phyloP scores from a whole-genome alignment of 768 basidiomycete species.

The Trametes cinnabarina region DNA sequence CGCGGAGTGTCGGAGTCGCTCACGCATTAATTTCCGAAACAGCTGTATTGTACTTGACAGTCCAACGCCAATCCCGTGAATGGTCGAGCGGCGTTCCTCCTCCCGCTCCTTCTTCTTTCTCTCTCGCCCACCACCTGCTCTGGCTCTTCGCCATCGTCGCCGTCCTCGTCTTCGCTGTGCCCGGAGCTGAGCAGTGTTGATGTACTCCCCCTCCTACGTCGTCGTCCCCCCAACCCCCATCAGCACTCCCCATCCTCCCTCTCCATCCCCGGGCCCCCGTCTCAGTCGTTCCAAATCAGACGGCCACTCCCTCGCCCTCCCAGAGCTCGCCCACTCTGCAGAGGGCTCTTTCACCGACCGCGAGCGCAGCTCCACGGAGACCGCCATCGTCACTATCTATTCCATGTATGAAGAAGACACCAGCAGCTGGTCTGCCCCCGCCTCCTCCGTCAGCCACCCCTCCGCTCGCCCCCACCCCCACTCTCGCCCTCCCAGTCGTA shows the following conservation, averaged over 20 bases:
- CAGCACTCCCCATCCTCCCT: constrained; percentile 17
- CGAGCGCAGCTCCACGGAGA: constrained; percentile 62
- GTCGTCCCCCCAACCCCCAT: constrained; percentile 29
- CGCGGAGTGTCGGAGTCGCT: too few relatives aligned
- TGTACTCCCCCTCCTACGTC: constrained; percentile 28
- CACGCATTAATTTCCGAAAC: too few relatives aligned
- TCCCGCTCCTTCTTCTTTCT: constrained; percentile 2
- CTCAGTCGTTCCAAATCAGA: constrained; percentile 4
- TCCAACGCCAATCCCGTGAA: too few relatives aligned
- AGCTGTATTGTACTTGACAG: too few relatives aligned
- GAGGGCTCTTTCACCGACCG: constrained; percentile 32
- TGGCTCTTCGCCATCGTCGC: background rate
- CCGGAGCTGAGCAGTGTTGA: constrained; percentile 10
- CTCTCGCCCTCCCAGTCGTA: constrained; percentile 31
- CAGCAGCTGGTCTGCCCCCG: constrained; percentile 46
- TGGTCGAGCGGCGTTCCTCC: background rate
- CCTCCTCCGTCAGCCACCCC: constrained; percentile 24
- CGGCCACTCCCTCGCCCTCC: constrained; percentile 33
- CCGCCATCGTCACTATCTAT: constrained; percentile 80
- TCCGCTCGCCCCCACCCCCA: constrained; percentile 9
- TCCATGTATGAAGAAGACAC: constrained; percentile 79
- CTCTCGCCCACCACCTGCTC: background rate
- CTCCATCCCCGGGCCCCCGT: constrained; percentile 10
- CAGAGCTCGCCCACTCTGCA: constrained; percentile 34
- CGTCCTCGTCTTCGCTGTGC: background rate